Evolutionary conservation across 2,329 filamentous ascomycete species (phyloP).

Genomic region (Xylariales sp.): DNA sequence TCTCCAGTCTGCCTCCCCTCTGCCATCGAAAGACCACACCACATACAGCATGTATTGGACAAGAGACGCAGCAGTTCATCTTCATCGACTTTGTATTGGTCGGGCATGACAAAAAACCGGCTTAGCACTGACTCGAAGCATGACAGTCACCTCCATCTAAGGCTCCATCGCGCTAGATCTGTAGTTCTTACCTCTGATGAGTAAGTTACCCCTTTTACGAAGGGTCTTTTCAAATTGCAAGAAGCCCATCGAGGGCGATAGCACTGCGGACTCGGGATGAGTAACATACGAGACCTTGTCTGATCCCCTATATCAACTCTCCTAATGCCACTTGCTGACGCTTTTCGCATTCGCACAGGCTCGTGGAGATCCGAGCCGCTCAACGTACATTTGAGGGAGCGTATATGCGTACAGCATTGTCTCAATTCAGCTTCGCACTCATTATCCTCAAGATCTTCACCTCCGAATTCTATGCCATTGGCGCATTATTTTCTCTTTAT

Average conservation of each 20-base stretch:
- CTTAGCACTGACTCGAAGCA: conserved; percentile 43
- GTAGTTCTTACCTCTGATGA: conserved; percentile 78
- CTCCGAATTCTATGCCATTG: conserved; percentile 91
- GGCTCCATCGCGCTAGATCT: conserved; percentile 77
- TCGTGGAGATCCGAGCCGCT: conserved; percentile 90
- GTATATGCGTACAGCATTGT: conserved; percentile 89
- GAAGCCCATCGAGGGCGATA: no score
- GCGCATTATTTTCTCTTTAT: conserved; percentile 92
- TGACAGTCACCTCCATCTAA: conserved; percentile 70
- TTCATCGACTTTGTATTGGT: no score
- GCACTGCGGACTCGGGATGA: no score
- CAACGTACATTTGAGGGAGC: conserved; percentile 97
- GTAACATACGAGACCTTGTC: no score
- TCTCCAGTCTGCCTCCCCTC: not conserved
- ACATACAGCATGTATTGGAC: no score
- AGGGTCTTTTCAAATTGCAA: not conserved
- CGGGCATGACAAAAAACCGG: no score
- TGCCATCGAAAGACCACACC: not conserved
- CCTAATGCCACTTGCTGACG: no score
- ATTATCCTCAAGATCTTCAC: conserved; percentile 97
- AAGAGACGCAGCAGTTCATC: no score
- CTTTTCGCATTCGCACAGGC: no score
- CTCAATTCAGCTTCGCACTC: conserved; percentile 91
- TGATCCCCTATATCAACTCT: no score
- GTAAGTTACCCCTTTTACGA: conserved; percentile 33